Percentiles rank a stretch among this genome's conserved stretches.
Conservation (phyloP, 129 eudicot species). For the Sambucus nigra region DNA sequence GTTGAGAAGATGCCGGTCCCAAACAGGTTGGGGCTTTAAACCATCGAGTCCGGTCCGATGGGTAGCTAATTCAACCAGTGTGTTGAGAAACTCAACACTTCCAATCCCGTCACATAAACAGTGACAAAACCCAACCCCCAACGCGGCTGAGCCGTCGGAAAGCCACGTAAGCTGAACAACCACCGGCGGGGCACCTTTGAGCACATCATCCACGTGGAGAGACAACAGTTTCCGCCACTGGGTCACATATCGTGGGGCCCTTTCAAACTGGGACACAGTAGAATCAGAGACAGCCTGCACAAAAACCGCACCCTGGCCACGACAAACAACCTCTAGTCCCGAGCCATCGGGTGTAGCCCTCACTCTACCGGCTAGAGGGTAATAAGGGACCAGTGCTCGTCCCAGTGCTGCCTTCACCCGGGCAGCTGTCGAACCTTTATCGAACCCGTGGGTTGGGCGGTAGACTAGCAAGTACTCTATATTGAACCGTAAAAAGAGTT, state of each 20-base stretch:
- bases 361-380: conserved; percentile 71
- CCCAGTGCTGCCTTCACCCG: conserved; percentile 46
- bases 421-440: conserved; percentile 6
- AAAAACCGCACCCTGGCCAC: conserved; percentile 59
- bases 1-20: conserved; percentile 53
- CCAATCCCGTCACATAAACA: conserved; percentile 69
- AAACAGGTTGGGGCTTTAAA: conserved; percentile 30
- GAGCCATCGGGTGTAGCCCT: conserved; percentile 33
- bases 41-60: conserved; percentile 15
- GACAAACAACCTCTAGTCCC: conserved; percentile 63
- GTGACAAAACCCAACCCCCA: conserved; percentile 56
- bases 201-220: conserved; percentile 54
- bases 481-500: conserved; percentile 60
- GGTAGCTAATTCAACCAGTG: conserved; percentile 38
- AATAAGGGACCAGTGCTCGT: conserved; percentile 65
- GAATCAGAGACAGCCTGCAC: conserved; percentile 41
- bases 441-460: conserved; percentile 15
- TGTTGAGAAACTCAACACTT: conserved; percentile 47
- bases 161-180: conserved; percentile 93
- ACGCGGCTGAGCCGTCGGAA: conserved; percentile 41
- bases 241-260: conserved; percentile 34
- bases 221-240: conserved; percentile 62
- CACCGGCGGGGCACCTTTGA: conserved; percentile 53
- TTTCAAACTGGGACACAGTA: conserved; percentile 40
- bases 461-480: conserved; percentile 58